Percentiles rank a stretch among this genome's conserved stretches.
phyloP scores from a whole-genome alignment of 352 stramenopile genomes.

The Phytophthora aleatoria region DNA sequence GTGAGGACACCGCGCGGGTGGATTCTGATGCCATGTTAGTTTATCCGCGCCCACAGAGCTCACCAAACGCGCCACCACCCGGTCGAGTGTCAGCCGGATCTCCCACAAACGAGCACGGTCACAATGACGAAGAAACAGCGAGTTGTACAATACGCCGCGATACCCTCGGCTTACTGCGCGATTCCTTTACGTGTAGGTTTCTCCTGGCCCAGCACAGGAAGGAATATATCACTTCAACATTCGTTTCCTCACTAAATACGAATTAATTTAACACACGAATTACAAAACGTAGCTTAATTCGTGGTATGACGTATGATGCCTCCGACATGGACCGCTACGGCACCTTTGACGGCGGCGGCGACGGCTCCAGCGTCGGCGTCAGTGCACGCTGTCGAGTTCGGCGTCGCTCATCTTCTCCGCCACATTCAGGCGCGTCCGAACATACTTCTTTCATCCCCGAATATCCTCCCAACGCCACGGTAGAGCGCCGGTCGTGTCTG shows the following conservation, averaged over 20 bases:
- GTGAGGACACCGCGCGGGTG: not conserved
- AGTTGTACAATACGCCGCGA: no score
- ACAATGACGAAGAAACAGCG: not conserved
- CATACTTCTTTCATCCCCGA: not conserved
- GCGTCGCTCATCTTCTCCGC: conserved; percentile 6
- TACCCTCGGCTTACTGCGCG: no score
- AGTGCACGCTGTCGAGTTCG: conserved; percentile 17
- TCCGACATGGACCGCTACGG: conserved; percentile 15
- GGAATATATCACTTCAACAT: conserved; percentile 4
- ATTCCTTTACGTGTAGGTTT: not conserved
- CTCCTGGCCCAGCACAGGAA: conserved; percentile 11
- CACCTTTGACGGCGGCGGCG: conserved; percentile 11
- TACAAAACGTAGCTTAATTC: conserved; percentile 4
- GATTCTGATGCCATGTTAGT: conserved; percentile 13
- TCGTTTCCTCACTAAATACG: conserved; percentile 3
- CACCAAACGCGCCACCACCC: not conserved
- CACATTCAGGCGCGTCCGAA: not conserved
- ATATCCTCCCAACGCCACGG: not conserved
- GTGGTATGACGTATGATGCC: conserved; percentile 22
- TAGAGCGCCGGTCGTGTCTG: conserved; percentile 7
- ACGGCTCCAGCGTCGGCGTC: conserved; percentile 2
- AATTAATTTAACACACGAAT: conserved; percentile 11
- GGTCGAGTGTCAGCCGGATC: no score
- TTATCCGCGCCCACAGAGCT: not conserved
- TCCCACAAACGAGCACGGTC: not conserved